Percentiles rank a stretch among this genome's conserved stretches.
Conservation (phyloP, 345 rosid genomes). For the Sisymbrium altissimum region DNA sequence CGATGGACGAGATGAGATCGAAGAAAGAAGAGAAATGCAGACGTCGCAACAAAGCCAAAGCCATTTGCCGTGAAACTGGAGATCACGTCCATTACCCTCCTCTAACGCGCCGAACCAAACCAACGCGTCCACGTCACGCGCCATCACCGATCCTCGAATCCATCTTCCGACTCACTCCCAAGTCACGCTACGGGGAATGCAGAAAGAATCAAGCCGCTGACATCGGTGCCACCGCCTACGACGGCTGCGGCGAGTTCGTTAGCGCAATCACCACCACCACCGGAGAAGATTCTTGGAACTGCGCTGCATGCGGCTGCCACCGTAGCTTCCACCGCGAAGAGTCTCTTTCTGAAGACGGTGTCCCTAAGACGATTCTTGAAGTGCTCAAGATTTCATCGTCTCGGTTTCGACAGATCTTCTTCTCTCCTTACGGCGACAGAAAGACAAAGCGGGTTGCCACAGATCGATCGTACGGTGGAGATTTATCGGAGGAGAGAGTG, state of each 20-base stretch:
- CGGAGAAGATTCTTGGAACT: background rate
- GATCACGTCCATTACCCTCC: conserved; percentile 29
- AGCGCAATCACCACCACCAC: background rate
- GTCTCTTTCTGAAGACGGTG: background rate
- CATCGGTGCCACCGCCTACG: conserved; percentile 3
- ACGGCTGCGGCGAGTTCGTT: conserved; percentile 35
- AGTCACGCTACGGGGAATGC: conserved; percentile 14
- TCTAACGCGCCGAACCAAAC: background rate
- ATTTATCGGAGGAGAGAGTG: conserved; percentile 25
- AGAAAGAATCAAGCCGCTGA: conserved; percentile 19
- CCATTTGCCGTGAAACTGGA: conserved; percentile 24
- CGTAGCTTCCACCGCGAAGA: conserved; percentile 17
- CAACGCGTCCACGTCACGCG: conserved; percentile 4
- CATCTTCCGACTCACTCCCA: background rate
- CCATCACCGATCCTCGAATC: conserved; percentile 6
- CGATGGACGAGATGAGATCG: conserved; percentile 15
- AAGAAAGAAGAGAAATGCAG: background rate
- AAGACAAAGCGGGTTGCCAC: background rate
- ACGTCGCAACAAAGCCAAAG: background rate
- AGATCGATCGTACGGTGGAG: background rate
- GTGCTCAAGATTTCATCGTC: background rate
- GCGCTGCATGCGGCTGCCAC: conserved; percentile 28
- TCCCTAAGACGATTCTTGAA: conserved; percentile 2
- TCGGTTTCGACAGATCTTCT: conserved; percentile 15
- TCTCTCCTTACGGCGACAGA: conserved; percentile 21